These are phyloP conservation scores for Cryptococcus wingfieldii DNA, from an alignment of 1,284 basidiomycete species.

Conservation along the genomic window DNA sequence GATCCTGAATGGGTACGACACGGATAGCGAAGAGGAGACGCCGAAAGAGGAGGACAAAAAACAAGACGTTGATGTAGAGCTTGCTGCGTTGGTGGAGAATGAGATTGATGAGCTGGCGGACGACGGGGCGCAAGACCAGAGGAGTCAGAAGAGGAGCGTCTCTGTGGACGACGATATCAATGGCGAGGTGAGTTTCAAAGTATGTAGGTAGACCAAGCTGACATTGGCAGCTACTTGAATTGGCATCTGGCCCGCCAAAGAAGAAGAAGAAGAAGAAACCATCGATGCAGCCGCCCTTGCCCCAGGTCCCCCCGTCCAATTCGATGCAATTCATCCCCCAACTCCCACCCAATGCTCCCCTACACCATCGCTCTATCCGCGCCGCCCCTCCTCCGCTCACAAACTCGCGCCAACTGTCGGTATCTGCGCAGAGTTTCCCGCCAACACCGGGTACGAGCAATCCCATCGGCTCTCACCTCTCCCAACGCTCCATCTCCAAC, in stretches of 20 bases:
- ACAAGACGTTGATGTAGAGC: conserved; percentile 22
- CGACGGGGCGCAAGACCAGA: conserved; percentile 3
- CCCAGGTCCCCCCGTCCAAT: neutral
- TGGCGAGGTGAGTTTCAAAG: conserved; percentile 21
- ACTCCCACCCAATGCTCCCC: neutral
- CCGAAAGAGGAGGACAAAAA: conserved; percentile 1
- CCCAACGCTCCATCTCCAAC: neutral
- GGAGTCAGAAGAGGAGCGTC: conserved; percentile 24
- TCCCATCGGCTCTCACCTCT: neutral
- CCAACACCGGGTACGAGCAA: conserved; percentile 10
- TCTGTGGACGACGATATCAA: conserved; percentile 33
- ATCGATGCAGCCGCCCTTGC: neutral
- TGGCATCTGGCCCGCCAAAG: conserved; percentile 37
- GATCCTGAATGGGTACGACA: conserved; percentile 35
- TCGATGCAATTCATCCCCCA: neutral
- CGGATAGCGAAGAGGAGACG: conserved; percentile 25
- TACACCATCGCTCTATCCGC: neutral
- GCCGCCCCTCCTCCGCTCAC: neutral
- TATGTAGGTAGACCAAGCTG: neutral
- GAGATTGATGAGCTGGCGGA: conserved; percentile 35
- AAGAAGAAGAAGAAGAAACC: conserved; percentile 28
- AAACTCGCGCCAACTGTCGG: neutral
- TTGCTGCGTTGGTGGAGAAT: conserved; percentile 26
- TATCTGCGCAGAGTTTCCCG: conserved; percentile 3
- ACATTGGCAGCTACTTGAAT: conserved; percentile 27